Percentiles rank a stretch among this genome's conserved stretches.
Evolutionary conservation across 768 basidiomycete species (phyloP).

Genomic region (Zangia roseola): DNA sequence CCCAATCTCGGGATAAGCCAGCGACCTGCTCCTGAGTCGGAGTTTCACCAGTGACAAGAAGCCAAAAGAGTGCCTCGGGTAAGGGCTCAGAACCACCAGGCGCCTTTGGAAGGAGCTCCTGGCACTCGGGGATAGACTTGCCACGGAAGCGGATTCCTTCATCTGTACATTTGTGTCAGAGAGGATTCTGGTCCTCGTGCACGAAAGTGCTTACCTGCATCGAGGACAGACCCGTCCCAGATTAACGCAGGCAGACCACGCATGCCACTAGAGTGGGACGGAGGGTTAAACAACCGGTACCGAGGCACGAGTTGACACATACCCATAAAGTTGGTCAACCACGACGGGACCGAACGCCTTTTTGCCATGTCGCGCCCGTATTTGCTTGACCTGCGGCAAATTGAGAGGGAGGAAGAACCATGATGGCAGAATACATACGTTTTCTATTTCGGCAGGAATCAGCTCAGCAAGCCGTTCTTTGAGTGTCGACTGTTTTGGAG

Average conservation of each 20-base stretch:
- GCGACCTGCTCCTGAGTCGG: constrained; percentile 88
- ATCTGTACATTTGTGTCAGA: constrained; percentile 43
- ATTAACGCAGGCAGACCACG: constrained; percentile 89
- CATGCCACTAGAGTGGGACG: constrained; percentile 61
- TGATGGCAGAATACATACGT: constrained; percentile 15
- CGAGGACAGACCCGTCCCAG: constrained; percentile 98
- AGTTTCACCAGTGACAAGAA: constrained; percentile 91
- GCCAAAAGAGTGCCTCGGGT: constrained; percentile 94
- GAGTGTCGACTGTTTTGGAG: constrained; percentile 68
- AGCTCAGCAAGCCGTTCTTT: constrained; percentile 93
- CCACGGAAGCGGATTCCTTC: constrained; percentile 99
- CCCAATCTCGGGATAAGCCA: constrained; percentile 91
- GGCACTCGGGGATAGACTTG: constrained; percentile 89
- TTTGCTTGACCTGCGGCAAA: constrained; percentile 65
- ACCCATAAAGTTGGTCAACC: constrained; percentile 92
- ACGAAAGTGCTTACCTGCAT: constrained; percentile 59
- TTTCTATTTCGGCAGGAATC: constrained; percentile 76
- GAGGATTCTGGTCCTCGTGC: no score
- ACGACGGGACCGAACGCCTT: constrained; percentile 90
- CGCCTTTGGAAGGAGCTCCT: constrained; percentile 85
- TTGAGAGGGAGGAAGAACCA: constrained; percentile 3
- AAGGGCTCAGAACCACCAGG: constrained; percentile 87
- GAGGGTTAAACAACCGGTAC: constrained; percentile 7
- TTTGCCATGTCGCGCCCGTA: constrained; percentile 84
- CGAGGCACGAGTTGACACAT: constrained; percentile 3